phyloP scores from a whole-genome alignment of 176 grass and related monocot species.

The Elymus sibiricus region DNA sequence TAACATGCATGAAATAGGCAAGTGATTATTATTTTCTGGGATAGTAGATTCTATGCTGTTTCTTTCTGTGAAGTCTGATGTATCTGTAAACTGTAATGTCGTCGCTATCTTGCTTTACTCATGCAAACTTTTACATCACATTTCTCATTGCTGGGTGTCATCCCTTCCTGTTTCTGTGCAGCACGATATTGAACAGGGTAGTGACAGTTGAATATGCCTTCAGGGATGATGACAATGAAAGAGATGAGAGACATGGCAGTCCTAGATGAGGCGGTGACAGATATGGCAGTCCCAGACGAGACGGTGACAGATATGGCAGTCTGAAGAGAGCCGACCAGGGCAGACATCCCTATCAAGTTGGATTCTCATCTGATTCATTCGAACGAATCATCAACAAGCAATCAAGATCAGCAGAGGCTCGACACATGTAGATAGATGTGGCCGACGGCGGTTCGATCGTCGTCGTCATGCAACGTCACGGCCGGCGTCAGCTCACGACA shows the following conservation, averaged over 20 bases:
- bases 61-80: not conserved
- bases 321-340: constrained; percentile 16
- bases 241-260: constrained; percentile 44
- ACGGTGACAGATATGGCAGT: too few relatives aligned
- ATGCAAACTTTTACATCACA: not conserved
- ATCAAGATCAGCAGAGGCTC: too few relatives aligned
- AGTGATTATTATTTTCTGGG: too few relatives aligned
- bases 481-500: too few relatives aligned
- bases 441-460: too few relatives aligned
- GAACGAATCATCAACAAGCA: too few relatives aligned
- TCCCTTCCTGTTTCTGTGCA: constrained; percentile 28
- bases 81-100: not conserved
- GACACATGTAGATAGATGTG: too few relatives aligned
- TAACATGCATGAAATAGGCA: too few relatives aligned
- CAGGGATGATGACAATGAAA: constrained; percentile 62
- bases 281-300: not conserved
- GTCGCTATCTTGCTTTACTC: not conserved
- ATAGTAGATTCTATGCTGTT: not conserved
- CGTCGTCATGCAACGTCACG: too few relatives aligned
- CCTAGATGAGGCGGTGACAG: constrained; percentile 38
- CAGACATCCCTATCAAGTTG: constrained; percentile 45
- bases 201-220: constrained; percentile 91
- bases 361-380: too few relatives aligned
- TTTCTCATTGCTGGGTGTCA: not conserved
- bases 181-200: constrained; percentile 79